phyloP scores from a whole-genome alignment of 176 grass and related monocot genomes.

The Metroxylon sagu region DNA sequence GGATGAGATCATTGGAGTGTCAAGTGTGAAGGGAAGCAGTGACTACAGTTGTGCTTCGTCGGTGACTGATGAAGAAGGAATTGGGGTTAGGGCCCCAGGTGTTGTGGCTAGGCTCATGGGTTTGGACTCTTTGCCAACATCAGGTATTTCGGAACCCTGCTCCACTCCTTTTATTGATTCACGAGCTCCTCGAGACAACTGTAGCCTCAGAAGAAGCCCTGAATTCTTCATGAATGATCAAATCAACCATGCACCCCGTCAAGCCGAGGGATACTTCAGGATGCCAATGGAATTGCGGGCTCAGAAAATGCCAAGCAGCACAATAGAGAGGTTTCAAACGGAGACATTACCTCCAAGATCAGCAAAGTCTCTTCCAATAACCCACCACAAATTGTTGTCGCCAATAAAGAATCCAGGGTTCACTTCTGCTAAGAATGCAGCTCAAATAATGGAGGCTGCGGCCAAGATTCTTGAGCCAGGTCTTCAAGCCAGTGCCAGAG shows the following conservation, averaged over 20 bases:
- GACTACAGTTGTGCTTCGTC: constrained; percentile 75
- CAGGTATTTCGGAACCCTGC: constrained; percentile 41
- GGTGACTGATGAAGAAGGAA: constrained; percentile 56
- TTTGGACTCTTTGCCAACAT: constrained; percentile 62
- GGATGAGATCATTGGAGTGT: constrained; percentile 36
- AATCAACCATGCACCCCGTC: constrained; percentile 23
- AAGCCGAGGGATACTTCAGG: constrained; percentile 41
- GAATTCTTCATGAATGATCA: constrained; percentile 35
- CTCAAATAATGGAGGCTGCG: constrained; percentile 76
- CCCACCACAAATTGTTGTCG: constrained; percentile 54
- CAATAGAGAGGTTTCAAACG: constrained; percentile 68
- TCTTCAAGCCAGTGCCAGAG: constrained; percentile 38
- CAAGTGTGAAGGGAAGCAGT: constrained; percentile 61
- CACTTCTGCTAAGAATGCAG: constrained; percentile 57
- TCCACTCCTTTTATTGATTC: constrained; percentile 60
- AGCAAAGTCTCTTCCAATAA: constrained; percentile 34
- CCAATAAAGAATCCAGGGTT: constrained; percentile 72
- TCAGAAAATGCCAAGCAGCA: constrained; percentile 79
- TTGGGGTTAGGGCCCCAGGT: constrained; percentile 56
- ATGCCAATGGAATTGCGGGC: constrained; percentile 51
- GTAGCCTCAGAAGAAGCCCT: constrained; percentile 43
- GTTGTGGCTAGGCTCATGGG: constrained; percentile 93
- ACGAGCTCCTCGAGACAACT: constrained; percentile 42
- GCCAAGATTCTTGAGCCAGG: constrained; percentile 80
- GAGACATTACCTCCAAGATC: constrained; percentile 53